phyloP scores from a whole-genome alignment of 2,329 filamentous ascomycete species.

The Talaromyces verruculosus region DNA sequence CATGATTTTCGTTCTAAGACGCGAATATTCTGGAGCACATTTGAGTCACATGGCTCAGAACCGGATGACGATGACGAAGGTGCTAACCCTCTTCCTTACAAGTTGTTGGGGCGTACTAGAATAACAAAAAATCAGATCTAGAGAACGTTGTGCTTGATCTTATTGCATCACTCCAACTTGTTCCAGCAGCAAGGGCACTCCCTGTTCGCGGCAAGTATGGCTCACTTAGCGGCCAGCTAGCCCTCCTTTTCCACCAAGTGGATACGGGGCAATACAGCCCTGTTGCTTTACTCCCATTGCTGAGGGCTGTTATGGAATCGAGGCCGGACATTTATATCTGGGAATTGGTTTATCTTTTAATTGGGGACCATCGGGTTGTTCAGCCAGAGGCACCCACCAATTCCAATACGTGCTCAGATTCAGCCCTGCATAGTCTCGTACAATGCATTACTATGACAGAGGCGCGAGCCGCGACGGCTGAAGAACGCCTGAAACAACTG shows the following conservation, averaged over 20 bases:
- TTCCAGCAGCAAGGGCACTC: constrained; percentile 1
- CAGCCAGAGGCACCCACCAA: background rate
- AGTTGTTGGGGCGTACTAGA: background rate
- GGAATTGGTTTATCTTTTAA: background rate
- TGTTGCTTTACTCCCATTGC: background rate
- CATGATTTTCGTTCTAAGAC: background rate
- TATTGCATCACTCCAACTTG: background rate
- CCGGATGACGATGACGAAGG: background rate
- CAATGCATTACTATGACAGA: background rate
- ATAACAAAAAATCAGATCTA: background rate
- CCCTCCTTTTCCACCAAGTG: constrained; percentile 1
- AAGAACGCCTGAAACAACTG: background rate
- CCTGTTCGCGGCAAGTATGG: background rate
- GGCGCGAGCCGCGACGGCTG: background rate
- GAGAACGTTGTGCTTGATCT: background rate
- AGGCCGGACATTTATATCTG: background rate
- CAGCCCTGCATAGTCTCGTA: background rate
- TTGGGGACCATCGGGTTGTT: background rate
- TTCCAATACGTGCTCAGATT: background rate
- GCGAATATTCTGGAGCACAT: background rate
- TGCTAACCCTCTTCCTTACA: background rate
- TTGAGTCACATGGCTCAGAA: background rate
- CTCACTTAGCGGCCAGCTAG: constrained; percentile 7
- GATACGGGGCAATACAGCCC: background rate
- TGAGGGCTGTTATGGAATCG: background rate